Evolutionary conservation across 1,139 yeast genomes (phyloP).

Genomic region (Yarrowia galli): DNA sequence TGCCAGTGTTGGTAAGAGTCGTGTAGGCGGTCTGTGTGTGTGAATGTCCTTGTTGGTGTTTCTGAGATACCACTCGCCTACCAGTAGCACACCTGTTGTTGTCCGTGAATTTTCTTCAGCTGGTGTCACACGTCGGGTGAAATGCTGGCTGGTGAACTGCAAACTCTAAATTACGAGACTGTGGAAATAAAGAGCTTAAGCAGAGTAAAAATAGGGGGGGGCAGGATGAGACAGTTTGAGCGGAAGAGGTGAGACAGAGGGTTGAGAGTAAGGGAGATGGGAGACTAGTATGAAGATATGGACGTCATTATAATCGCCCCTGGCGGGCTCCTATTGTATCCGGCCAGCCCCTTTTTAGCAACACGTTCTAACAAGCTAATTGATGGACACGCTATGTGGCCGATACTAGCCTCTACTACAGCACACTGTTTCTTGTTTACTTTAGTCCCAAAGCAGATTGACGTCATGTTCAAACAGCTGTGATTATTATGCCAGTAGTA

Average conservation of each 20-base stretch:
- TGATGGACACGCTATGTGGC: background rate
- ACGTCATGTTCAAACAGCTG: slow-evolving; percentile 1
- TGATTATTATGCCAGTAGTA: background rate
- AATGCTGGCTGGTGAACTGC: slow-evolving; percentile 22
- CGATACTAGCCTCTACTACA: background rate
- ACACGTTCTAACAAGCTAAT: background rate
- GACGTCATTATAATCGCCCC: background rate
- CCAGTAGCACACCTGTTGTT: background rate
- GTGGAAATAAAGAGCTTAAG: background rate
- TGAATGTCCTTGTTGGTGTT: too few species aligned
- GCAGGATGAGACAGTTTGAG: slow-evolving; percentile 9
- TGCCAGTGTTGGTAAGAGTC: too few species aligned
- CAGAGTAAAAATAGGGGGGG: slow-evolving; percentile 23
- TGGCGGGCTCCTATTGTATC: background rate
- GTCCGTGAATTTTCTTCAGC: background rate
- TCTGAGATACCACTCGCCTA: background rate
- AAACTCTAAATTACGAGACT: slow-evolving; percentile 8
- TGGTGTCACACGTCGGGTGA: slow-evolving; percentile 7
- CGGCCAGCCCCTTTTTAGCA: background rate
- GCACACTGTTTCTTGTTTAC: slow-evolving; percentile 5
- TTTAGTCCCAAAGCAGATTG: slow-evolving; percentile 29
- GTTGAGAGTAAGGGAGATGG: background rate
- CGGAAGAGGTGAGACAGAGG: background rate
- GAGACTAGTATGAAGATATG: background rate
- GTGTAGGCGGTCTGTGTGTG: too few species aligned